These are phyloP conservation scores for Fistulina hepatica DNA, from an alignment of 1,284 basidiomycete genomes.

Conservation along the genomic window DNA sequence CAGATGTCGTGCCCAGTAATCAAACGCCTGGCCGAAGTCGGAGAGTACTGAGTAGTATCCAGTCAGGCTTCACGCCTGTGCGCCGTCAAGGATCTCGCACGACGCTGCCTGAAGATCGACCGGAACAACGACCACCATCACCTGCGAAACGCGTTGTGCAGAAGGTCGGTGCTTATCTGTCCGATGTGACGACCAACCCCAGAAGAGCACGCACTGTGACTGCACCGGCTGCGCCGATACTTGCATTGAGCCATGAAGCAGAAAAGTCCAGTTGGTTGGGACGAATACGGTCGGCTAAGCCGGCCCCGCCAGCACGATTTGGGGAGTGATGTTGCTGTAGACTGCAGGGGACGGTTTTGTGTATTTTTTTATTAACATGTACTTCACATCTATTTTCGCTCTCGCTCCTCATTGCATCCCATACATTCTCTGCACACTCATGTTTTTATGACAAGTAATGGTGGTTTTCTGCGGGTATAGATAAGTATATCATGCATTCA, in stretches of 20 bases:
- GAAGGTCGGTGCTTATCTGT: conserved; percentile 30
- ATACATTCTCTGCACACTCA: no score
- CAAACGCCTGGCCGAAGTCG: conserved; percentile 41
- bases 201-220: conserved; percentile 23
- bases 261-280: conserved; percentile 50
- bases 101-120: conserved; percentile 30
- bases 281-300: conserved; percentile 41
- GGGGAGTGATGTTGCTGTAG: no score
- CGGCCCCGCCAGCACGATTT: conserved; percentile 16
- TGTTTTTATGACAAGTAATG: no score
- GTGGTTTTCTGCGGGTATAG: no score
- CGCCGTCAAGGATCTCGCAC: conserved; percentile 36
- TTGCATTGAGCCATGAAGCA: conserved; percentile 24
- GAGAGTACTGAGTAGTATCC: conserved; percentile 41
- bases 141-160: conserved; percentile 9
- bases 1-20: conserved; percentile 37
- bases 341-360: no score
- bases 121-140: conserved; percentile 28
- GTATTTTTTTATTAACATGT: conserved; percentile 4
- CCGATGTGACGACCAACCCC: conserved; percentile 61
- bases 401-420: no score
- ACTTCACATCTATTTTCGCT: no score
- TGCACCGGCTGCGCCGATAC: conserved; percentile 14
- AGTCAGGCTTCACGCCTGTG: conserved; percentile 62
- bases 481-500: no score